Evolutionary conservation across 2,329 filamentous ascomycete genomes (phyloP), one percentile per base, ranked within the genome.

Genomic region (Chrysosporium queenslandicum): DNA sequence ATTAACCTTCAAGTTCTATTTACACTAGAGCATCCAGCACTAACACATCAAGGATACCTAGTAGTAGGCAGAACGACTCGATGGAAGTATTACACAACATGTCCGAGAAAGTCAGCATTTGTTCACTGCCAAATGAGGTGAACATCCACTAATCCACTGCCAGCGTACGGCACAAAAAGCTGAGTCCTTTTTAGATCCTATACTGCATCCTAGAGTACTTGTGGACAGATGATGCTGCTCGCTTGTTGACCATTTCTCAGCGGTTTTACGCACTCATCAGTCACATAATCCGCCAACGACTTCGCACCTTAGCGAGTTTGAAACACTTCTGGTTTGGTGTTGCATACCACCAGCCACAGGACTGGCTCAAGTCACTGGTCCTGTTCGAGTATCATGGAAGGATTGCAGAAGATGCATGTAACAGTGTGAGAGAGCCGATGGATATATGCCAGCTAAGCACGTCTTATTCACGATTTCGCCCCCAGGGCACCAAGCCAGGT

Each of bases 71-170:
- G n/a, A n/a, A n/a, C n/a, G n/a, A n/a, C n/a, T n/a, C n/a, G n/a
- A n/a, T n/a, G n/a, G n/a, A n/a, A n/a, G n/a, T n/a, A n/a, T n/a
- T n/a, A n/a, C n/a, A 34, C 20, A 14, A 14, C 25, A 32, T 4
- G 8, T 4, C 5, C 21, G 25, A 12, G 18, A 30, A 34, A 6
- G 8, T 34, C 7, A 46, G 29, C 7, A 34, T 46, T 7, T 46
- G 29, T 11, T 34, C 43, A 18, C 18, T 46, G 14, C 43, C 43
- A 6, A 46, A 46, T n/a, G 43, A 46, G 43, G 43, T 46, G 25
- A 34, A 34, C 14, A 4, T 11, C 2, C 16, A 34, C 18, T 23
- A 29, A 23, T 7, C n/a, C 18, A 7, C 16, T 46, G 29, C 16
- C 16, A 2, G 16, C 43, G n/a, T 46, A 14, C 16, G 6, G 8